Conservation (phyloP, 2,329 filamentous ascomycete species). For the Pseudocercospora vitis region DNA sequence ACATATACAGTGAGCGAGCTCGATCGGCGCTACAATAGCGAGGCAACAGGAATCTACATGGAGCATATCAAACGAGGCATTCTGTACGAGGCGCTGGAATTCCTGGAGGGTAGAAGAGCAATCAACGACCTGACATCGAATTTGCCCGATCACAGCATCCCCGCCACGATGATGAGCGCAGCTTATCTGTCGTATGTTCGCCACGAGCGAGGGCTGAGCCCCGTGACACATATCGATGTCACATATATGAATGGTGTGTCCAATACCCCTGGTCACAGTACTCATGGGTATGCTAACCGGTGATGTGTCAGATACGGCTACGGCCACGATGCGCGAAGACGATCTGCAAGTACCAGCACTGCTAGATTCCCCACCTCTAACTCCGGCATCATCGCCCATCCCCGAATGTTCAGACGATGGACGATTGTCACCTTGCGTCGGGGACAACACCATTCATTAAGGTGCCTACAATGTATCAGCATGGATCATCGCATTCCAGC, state of each 20-base stretch:
- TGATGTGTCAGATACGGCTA: background rate
- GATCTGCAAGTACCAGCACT: background rate
- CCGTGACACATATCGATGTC: background rate
- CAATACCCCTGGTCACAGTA: background rate
- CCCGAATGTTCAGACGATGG: no score
- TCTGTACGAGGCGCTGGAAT: background rate
- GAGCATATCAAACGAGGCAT: conserved; percentile 4
- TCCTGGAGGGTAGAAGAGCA: background rate
- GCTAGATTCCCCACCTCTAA: background rate
- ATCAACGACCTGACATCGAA: background rate
- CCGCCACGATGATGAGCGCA: background rate
- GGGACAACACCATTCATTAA: background rate
- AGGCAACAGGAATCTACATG: background rate
- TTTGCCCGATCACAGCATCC: background rate
- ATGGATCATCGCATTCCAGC: background rate
- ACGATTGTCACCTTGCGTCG: no score
- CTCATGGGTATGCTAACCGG: background rate
- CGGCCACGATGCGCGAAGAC: background rate
- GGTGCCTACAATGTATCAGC: background rate
- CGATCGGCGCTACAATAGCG: background rate
- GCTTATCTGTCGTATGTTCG: background rate
- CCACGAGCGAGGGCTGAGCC: background rate
- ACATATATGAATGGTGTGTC: background rate
- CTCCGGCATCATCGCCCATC: no score
- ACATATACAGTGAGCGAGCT: background rate